phyloP scores from a whole-genome alignment of 2,329 filamentous ascomycete species.

The Pyricularia grisea region DNA sequence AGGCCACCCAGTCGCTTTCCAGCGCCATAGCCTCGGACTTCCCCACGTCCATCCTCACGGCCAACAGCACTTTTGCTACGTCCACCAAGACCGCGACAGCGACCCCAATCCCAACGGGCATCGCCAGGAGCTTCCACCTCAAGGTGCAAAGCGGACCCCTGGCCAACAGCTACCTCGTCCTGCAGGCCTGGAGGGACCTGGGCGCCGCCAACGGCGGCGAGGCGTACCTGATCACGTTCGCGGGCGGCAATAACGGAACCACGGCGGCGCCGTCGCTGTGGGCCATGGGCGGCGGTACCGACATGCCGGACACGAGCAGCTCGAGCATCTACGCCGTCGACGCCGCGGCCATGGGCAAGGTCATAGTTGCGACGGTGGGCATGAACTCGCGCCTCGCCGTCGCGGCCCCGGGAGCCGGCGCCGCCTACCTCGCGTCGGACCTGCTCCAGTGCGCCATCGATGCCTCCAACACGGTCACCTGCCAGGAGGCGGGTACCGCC shows the following conservation, averaged over 20 bases:
- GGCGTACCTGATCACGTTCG: slow-evolving; percentile 2
- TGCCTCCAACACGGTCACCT: background rate
- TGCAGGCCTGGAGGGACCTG: slow-evolving; percentile 1
- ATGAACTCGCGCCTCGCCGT: slow-evolving; percentile 1
- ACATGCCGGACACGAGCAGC: background rate
- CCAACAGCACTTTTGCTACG: background rate
- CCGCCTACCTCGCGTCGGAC: background rate
- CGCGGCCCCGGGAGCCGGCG: background rate
- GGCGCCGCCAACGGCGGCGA: background rate
- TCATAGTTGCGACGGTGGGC: background rate
- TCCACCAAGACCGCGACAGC: background rate
- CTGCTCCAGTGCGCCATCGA: background rate
- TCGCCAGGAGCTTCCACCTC: background rate
- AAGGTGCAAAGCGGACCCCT: background rate
- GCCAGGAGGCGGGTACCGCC: background rate
- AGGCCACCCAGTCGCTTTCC: background rate
- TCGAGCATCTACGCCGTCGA: background rate
- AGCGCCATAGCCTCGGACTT: background rate
- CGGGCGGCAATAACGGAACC: background rate
- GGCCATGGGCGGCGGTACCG: background rate
- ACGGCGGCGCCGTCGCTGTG: background rate
- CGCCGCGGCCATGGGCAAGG: background rate
- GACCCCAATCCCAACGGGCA: background rate
- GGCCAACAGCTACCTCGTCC: background rate
- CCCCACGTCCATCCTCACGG: background rate